phyloP scores from a whole-genome alignment of 179 eudicot species.

The Amaranthus tricolor region DNA sequence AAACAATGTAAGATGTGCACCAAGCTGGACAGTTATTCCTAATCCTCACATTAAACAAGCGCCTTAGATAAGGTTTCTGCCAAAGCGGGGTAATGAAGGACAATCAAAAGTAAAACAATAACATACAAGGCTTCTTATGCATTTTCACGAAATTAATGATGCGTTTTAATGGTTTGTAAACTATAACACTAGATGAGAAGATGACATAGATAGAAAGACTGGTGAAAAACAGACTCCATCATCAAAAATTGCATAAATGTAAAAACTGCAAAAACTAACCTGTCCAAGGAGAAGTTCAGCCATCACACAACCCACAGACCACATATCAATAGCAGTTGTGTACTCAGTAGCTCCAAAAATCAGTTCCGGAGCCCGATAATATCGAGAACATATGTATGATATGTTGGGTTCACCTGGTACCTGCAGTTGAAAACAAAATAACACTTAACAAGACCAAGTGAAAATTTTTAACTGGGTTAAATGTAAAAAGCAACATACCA shows the following conservation, averaged over 20 bases:
- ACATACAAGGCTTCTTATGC: not conserved
- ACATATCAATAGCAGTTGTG: slow-evolving; percentile 83
- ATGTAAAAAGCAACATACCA: slow-evolving; percentile 47
- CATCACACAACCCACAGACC: slow-evolving; percentile 90
- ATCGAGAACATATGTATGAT: slow-evolving; percentile 84
- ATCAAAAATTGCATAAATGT: not conserved
- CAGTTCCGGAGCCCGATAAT: slow-evolving; percentile 89
- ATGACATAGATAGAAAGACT: not conserved
- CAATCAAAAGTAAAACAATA: not conserved
- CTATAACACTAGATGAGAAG: not conserved
- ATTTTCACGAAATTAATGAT: not conserved
- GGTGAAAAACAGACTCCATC: not conserved
- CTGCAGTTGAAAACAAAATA: slow-evolving; percentile 35
- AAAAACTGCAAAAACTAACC: slow-evolving; percentile 31
- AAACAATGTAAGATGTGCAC: not conserved
- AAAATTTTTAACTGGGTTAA: not conserved
- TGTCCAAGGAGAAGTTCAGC: slow-evolving; percentile 86
- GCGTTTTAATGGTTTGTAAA: not conserved
- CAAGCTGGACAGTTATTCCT: not conserved
- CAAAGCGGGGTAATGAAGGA: not conserved
- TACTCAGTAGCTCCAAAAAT: slow-evolving; percentile 90
- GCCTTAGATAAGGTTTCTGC: not conserved
- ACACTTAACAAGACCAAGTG: slow-evolving; percentile 2
- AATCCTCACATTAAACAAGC: not conserved
- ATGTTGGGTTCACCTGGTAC: slow-evolving; percentile 92